A percentile compares a stretch with the other conserved stretches of the same genome.
phyloP scores from a whole-genome alignment of 2,329 filamentous ascomycete genomes.

The Hymenoscyphus infarciens region DNA sequence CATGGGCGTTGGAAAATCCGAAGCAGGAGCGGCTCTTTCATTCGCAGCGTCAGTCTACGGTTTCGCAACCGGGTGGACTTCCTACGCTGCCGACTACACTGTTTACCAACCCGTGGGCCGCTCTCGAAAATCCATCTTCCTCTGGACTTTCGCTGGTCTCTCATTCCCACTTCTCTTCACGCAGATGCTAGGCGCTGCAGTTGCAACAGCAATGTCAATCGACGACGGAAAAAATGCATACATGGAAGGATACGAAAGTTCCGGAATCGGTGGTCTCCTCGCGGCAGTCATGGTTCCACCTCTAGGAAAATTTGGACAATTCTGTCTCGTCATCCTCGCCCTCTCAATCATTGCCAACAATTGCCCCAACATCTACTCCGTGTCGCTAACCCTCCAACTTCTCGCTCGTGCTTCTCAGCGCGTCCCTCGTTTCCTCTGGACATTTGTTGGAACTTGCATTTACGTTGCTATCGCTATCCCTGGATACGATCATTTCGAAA shows the following conservation, averaged over 20 bases:
- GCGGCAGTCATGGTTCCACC: conserved; percentile 60
- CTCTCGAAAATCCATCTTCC: conserved; percentile 60
- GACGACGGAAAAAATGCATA: conserved; percentile 55
- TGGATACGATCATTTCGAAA: conserved; percentile 62
- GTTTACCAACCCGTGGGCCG: conserved; percentile 69
- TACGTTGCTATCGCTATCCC: conserved; percentile 69
- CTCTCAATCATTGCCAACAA: conserved; percentile 68
- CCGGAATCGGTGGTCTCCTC: conserved; percentile 64
- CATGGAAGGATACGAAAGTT: conserved; percentile 48
- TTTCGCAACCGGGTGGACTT: conserved; percentile 70
- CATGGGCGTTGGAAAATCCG: conserved; percentile 54
- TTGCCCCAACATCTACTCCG: conserved; percentile 70
- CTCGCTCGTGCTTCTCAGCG: conserved; percentile 54
- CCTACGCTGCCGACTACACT: conserved; percentile 74
- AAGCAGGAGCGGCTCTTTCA: conserved; percentile 60
- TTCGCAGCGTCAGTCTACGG: conserved; percentile 65
- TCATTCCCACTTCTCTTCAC: conserved; percentile 70
- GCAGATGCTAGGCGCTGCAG: conserved; percentile 67
- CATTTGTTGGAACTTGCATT: conserved; percentile 55
- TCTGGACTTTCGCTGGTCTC: conserved; percentile 66
- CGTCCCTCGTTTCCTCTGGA: conserved; percentile 67
- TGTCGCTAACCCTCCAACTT: conserved; percentile 64
- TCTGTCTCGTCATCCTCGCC: conserved; percentile 65
- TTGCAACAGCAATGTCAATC: conserved; percentile 60
- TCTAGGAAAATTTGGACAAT: conserved; percentile 66